Conservation (phyloP, 495 filamentous ascomycete genomes). For the Saxophila tyrrhenica region DNA sequence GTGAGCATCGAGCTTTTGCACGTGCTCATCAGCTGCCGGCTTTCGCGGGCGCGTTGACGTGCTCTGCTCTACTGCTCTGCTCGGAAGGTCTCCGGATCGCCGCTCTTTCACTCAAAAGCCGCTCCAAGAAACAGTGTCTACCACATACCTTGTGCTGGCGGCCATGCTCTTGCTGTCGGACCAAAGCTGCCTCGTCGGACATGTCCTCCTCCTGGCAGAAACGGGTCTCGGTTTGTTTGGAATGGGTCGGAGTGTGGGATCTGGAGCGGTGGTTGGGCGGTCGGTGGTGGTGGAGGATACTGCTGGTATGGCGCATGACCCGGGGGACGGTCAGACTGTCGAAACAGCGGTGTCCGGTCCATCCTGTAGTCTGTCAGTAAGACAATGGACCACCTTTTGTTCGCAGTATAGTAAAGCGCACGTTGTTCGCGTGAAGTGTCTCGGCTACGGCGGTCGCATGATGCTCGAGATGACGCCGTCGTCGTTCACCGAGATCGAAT, state of each 20-base stretch:
- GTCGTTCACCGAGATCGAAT: background rate
- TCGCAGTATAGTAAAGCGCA: background rate
- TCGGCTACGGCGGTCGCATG: conserved; percentile 1
- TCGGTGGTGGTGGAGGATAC: conserved; percentile 15
- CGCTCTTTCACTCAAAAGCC: too few relatives aligned
- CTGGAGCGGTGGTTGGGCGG: conserved; percentile 28
- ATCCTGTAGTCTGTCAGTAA: conserved; percentile 18
- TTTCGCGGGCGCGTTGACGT: background rate
- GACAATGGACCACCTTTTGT: background rate
- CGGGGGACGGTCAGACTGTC: conserved; percentile 23
- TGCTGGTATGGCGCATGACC: conserved; percentile 16
- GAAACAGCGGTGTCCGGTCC: conserved; percentile 24
- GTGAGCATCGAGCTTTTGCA: background rate
- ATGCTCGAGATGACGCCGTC: background rate
- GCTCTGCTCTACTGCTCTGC: too few relatives aligned
- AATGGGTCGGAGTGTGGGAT: conserved; percentile 32
- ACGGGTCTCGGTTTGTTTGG: conserved; percentile 27
- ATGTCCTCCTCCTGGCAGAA: conserved; percentile 21
- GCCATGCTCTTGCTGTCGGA: conserved; percentile 15
- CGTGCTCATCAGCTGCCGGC: background rate
- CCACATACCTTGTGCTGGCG: conserved; percentile 15
- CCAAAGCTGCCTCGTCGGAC: conserved; percentile 26
- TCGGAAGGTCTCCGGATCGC: too few relatives aligned
- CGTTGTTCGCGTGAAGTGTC: background rate
- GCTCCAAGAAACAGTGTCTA: background rate